Evolutionary conservation across 1,284 basidiomycete genomes (phyloP).

Genomic region (Thelephora terrestris): DNA sequence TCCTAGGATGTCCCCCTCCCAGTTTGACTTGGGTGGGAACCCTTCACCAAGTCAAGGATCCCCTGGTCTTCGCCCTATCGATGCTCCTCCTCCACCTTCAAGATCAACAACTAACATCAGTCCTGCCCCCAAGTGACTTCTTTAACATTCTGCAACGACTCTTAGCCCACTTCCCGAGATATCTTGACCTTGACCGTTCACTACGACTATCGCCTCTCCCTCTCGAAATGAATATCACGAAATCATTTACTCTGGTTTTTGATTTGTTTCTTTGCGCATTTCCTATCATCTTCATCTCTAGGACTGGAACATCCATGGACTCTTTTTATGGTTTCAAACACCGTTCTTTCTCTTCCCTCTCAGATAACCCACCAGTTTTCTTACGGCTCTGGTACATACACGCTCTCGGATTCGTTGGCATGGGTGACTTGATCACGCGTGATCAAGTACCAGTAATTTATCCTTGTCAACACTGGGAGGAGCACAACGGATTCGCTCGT

Average conservation of each 20-base stretch:
- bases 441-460: too few relatives aligned
- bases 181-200: too few relatives aligned
- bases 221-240: not conserved
- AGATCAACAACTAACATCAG: not conserved
- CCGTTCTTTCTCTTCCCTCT: too few relatives aligned
- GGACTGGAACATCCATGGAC: too few relatives aligned
- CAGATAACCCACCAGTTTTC: too few relatives aligned
- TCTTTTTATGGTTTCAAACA: too few relatives aligned
- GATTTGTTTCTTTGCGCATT: not conserved
- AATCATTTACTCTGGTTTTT: not conserved
- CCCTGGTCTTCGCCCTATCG: not conserved
- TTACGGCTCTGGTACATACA: too few relatives aligned
- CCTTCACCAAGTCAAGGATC: not conserved
- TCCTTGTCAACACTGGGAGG: too few relatives aligned
- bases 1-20: constrained; percentile 13
- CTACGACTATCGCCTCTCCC: not conserved
- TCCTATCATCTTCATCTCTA: not conserved
- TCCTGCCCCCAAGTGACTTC: not conserved
- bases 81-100: not conserved
- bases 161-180: too few relatives aligned
- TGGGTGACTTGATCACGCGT: too few relatives aligned
- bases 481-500: too few relatives aligned
- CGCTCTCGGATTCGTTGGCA: too few relatives aligned
- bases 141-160: not conserved
- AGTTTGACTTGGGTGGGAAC: constrained; percentile 10